Evolutionary conservation across 225 moss, liverwort and hornwort species (phyloP).

Genomic region (Physcomitrellopsis africana): DNA sequence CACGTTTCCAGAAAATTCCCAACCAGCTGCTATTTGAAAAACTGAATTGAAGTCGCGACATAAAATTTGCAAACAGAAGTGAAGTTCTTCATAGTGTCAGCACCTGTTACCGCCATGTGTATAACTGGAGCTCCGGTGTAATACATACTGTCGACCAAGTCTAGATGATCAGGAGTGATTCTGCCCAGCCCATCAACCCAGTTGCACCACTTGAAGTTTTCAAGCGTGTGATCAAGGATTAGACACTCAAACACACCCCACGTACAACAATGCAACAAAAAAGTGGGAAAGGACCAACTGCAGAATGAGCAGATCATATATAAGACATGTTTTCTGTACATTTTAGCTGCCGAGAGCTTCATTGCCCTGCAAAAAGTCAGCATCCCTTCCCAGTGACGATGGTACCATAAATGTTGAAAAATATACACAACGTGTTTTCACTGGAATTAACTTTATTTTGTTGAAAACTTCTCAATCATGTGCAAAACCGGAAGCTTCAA

Average conservation of each 20-base stretch:
- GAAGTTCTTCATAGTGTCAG: too few relatives aligned
- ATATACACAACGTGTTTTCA: background rate
- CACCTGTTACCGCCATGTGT: too few relatives aligned
- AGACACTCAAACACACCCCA: background rate
- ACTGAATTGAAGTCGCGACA: too few relatives aligned
- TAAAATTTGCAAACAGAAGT: too few relatives aligned
- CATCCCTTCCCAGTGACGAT: conserved; percentile 11
- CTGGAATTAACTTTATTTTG: background rate
- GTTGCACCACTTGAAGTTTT: background rate
- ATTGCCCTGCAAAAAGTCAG: conserved; percentile 14
- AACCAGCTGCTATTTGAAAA: too few relatives aligned
- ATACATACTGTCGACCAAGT: too few relatives aligned
- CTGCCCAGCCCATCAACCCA: background rate
- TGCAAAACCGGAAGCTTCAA: conserved; percentile 15
- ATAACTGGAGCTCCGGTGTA: too few relatives aligned
- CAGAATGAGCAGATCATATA: conserved; percentile 8
- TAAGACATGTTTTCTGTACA: background rate
- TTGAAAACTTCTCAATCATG: conserved; percentile 7
- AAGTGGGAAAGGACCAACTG: background rate
- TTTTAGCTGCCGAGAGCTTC: conserved; percentile 1
- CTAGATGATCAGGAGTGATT: too few relatives aligned
- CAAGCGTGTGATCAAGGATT: background rate
- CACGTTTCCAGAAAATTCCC: too few relatives aligned
- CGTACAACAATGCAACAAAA: background rate
- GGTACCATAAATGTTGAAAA: background rate